These are phyloP conservation scores for Panus rudis DNA, from an alignment of 768 basidiomycete species.

Conservation along the genomic window DNA sequence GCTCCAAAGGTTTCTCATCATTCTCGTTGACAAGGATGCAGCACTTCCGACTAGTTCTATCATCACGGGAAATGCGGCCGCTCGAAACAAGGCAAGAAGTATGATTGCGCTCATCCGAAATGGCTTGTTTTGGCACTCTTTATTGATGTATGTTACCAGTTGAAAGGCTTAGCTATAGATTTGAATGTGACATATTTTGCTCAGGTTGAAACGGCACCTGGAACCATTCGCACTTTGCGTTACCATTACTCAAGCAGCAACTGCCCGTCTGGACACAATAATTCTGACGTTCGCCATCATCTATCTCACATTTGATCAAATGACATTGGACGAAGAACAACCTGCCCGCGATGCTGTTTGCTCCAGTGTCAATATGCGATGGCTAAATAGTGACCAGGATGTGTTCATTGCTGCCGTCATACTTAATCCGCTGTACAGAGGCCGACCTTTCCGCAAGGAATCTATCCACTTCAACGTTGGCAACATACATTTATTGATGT, in stretches of 20 bases:
- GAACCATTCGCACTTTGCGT: conserved; percentile 23
- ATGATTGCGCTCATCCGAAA: conserved; percentile 25
- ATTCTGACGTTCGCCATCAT: conserved; percentile 20
- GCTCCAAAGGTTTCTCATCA: conserved; percentile 13
- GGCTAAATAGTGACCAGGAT: conserved; percentile 20
- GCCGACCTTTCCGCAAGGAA: not conserved
- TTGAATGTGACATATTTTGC: not conserved
- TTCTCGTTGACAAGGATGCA: conserved; percentile 17
- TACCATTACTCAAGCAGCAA: conserved; percentile 19
- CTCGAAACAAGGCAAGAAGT: conserved; percentile 18
- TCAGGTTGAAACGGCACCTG: conserved; percentile 19
- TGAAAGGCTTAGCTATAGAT: not conserved
- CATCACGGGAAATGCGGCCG: conserved; percentile 19
- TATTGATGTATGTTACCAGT: conserved; percentile 21
- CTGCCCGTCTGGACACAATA: conserved; percentile 20
- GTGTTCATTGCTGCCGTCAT: conserved; percentile 18
- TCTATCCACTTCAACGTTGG: not conserved
- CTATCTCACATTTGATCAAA: conserved; percentile 3
- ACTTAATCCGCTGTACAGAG: not conserved
- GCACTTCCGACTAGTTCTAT: conserved; percentile 8
- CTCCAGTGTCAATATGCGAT: conserved; percentile 19
- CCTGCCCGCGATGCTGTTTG: conserved; percentile 16
- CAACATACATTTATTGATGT: not conserved
- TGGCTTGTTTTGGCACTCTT: conserved; percentile 25
- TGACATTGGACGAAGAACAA: conserved; percentile 1